These are phyloP conservation scores for Aquanectria penicillioides DNA, from an alignment of 2,329 filamentous ascomycete species.

Conservation along the genomic window DNA sequence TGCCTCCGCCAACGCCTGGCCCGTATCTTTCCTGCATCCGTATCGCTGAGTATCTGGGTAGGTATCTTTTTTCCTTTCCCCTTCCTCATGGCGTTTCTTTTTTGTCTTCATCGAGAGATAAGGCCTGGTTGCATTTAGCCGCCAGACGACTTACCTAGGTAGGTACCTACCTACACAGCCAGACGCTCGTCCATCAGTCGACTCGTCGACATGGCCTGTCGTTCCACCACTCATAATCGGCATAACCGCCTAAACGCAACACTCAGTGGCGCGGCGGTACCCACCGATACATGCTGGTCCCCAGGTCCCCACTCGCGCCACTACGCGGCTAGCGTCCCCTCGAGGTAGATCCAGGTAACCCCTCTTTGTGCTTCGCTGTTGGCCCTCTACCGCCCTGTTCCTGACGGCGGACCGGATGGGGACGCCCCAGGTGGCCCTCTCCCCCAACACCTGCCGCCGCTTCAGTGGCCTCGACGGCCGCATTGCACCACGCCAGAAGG, in stretches of 20 bases:
- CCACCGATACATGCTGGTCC: constrained; percentile 27
- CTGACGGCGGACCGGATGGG: constrained; percentile 22
- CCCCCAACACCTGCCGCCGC: constrained; percentile 25
- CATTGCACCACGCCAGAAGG: constrained; percentile 26
- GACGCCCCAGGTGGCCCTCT: background rate
- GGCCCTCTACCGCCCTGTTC: constrained; percentile 22
- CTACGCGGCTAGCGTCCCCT: constrained; percentile 36
- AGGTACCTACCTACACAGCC: too few species aligned
- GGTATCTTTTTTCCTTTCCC: too few species aligned
- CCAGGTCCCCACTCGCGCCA: constrained; percentile 28
- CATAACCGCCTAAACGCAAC: constrained; percentile 17
- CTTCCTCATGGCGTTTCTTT: too few species aligned
- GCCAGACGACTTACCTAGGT: too few species aligned
- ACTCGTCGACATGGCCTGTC: too few species aligned
- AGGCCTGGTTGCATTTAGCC: background rate
- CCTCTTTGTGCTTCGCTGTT: constrained; percentile 25
- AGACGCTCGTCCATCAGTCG: too few species aligned
- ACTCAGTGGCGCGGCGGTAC: constrained; percentile 23
- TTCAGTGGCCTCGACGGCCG: constrained; percentile 31
- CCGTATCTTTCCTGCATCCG: background rate
- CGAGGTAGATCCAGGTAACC: constrained; percentile 36
- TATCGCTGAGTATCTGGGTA: too few species aligned
- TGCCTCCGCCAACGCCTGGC: background rate
- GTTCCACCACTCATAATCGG: background rate
- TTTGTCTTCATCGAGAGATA: too few species aligned